Percentiles rank a stretch among this genome's conserved stretches.
These are phyloP conservation scores for Claviceps africana DNA, from an alignment of 2,329 filamentous ascomycete genomes.

Conservation along the genomic window DNA sequence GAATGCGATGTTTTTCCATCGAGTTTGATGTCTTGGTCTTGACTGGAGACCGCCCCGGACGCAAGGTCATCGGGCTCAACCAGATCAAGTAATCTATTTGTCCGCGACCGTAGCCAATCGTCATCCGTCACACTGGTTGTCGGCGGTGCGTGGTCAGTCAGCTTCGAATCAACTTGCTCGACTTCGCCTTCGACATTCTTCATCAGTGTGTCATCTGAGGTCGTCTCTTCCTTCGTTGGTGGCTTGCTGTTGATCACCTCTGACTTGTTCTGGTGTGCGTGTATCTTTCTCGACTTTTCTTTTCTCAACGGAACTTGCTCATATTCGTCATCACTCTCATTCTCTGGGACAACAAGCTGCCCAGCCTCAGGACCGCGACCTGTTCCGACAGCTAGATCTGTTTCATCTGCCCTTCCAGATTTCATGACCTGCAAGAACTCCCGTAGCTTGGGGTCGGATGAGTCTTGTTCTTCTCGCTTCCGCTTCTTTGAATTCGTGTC, in stretches of 20 bases:
- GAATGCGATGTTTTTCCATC: constrained; percentile 14
- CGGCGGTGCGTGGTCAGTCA: constrained; percentile 13
- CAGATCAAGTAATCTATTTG: constrained; percentile 72
- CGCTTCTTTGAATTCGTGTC: constrained; percentile 46
- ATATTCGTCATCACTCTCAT: constrained; percentile 63
- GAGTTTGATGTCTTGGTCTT: constrained; percentile 9
- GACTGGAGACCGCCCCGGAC: constrained; percentile 7
- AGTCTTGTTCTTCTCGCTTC: constrained; percentile 45
- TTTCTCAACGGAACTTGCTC: constrained; percentile 47
- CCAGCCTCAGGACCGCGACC: constrained; percentile 9
- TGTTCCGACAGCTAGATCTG: constrained; percentile 11
- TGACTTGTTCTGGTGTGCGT: constrained; percentile 8
- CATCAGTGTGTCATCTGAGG: constrained; percentile 2
- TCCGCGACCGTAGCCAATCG: constrained; percentile 85
- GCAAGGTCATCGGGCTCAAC: constrained; percentile 55
- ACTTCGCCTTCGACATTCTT: constrained; percentile 4
- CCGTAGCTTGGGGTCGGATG: constrained; percentile 64
- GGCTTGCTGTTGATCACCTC: constrained; percentile 2
- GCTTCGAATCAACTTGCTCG: constrained; percentile 11
- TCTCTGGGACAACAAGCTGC: constrained; percentile 30
- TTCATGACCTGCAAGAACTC: constrained; percentile 82
- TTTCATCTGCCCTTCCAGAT: constrained; percentile 24
- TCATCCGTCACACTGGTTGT: constrained; percentile 50
- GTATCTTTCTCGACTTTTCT: constrained; percentile 27
- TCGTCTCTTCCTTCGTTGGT: constrained; percentile 6